Percentiles rank a stretch among this genome's conserved stretches.
Conservation (phyloP, 805 yeast species). For the Kodamaea lidongshanica region DNA sequence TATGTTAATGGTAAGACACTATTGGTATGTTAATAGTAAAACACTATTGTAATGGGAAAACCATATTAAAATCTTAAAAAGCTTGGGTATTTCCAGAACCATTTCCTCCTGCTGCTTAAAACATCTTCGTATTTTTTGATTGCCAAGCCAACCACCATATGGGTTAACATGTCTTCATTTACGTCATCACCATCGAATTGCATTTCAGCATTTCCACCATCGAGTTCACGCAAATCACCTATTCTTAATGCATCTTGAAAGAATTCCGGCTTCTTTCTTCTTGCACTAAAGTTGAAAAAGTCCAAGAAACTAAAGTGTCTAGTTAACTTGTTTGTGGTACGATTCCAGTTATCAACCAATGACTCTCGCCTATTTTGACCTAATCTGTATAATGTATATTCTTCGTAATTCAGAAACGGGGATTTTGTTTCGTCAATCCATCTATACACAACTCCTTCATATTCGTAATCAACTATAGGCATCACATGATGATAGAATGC, state of each 20-base stretch:
- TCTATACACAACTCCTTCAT: slow-evolving; percentile 3
- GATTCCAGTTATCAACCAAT: slow-evolving; percentile 2
- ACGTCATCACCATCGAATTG: slow-evolving; percentile 1
- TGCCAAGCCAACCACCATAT: slow-evolving; percentile 3
- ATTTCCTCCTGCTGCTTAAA: slow-evolving; percentile 1
- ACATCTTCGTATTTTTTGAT: slow-evolving; percentile 2
- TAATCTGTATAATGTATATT: slow-evolving; percentile 1
- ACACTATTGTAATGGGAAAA: too few species aligned
- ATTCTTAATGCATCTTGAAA: slow-evolving; percentile 3
- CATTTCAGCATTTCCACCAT: slow-evolving; percentile 1
- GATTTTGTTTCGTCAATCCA: slow-evolving; percentile 3
- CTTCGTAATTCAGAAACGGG: slow-evolving; percentile 1
- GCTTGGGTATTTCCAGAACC: too few species aligned
- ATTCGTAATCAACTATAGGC: slow-evolving; percentile 3
- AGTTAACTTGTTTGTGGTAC: background rate
- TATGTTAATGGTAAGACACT: too few species aligned
- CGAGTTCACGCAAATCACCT: slow-evolving; percentile 3
- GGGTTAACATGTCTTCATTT: slow-evolving; percentile 2
- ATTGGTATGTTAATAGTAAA: too few species aligned
- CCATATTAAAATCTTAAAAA: too few species aligned
- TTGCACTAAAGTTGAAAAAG: slow-evolving; percentile 2
- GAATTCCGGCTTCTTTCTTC: slow-evolving; percentile 2
- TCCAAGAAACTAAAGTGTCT: background rate
- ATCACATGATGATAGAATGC: slow-evolving; percentile 2
- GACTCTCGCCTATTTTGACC: slow-evolving; percentile 1